Conservation (phyloP, 2,329 filamentous ascomycete species). For the Diaporthe eres region DNA sequence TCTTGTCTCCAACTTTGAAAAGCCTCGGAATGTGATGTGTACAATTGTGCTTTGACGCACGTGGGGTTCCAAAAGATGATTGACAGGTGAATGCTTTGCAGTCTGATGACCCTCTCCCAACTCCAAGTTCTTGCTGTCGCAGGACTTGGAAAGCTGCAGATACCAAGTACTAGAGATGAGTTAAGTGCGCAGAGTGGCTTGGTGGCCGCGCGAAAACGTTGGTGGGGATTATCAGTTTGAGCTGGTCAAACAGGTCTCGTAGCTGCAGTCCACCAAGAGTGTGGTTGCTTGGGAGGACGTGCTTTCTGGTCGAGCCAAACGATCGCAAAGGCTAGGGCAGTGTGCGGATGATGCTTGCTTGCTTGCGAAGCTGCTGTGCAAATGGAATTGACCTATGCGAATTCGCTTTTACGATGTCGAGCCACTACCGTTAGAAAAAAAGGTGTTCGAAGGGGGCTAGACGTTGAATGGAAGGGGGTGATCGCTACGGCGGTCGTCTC, state of each 20-base stretch:
- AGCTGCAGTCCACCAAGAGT: not conserved
- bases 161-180: not conserved
- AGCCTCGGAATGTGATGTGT: slow-evolving; percentile 37
- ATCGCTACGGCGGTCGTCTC: not conserved
- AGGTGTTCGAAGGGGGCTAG: not conserved
- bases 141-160: not conserved
- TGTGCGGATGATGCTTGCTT: not conserved
- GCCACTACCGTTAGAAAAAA: not conserved
- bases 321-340: not conserved
- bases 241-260: not conserved
- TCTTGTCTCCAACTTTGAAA: slow-evolving; percentile 49
- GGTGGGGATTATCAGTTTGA: not conserved
- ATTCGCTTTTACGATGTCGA: not conserved
- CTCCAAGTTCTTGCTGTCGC: not conserved
- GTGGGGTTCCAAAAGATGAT: slow-evolving; percentile 19
- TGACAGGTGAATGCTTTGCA: slow-evolving; percentile 1
- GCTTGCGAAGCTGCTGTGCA: not conserved
- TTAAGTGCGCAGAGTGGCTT: not conserved
- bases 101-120: not conserved
- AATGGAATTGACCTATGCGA: not conserved
- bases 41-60: slow-evolving; percentile 36
- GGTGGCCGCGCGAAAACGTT: not conserved
- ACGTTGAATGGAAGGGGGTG: not conserved
- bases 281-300: not conserved
- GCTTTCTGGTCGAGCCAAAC: not conserved